phyloP scores from a whole-genome alignment of 2,329 filamentous ascomycete species.

The Leptoxyphium fumago region DNA sequence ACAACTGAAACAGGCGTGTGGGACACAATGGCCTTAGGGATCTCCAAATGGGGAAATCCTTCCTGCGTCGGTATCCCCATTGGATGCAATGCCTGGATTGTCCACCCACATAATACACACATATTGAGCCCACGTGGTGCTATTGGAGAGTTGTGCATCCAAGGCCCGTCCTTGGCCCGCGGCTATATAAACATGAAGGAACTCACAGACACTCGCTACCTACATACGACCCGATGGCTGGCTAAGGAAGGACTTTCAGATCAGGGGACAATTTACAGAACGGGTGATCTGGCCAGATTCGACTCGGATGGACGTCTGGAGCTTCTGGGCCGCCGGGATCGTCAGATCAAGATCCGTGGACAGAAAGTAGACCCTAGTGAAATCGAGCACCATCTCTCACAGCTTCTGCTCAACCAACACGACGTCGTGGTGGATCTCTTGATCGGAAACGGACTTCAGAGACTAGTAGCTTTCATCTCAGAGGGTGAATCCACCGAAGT shows the following conservation, averaged over 20 bases:
- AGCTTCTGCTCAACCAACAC: background rate
- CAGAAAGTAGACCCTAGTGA: constrained; percentile 11
- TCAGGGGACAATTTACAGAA: constrained; percentile 5
- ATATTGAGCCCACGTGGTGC: constrained; percentile 26
- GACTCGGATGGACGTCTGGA: constrained; percentile 8
- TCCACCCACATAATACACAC: constrained; percentile 11
- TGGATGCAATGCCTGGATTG: constrained; percentile 17
- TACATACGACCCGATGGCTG: constrained; percentile 15
- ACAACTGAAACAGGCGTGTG: background rate
- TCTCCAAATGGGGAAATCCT: background rate
- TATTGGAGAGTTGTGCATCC: constrained; percentile 33
- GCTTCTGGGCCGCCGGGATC: constrained; percentile 11
- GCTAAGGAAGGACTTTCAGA: background rate
- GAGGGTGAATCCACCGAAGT: background rate
- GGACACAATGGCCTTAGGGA: background rate
- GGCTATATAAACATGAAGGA: constrained; percentile 26
- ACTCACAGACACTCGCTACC: constrained; percentile 19
- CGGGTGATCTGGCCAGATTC: constrained; percentile 13
- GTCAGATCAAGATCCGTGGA: constrained; percentile 10
- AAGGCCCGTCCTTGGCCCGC: constrained; percentile 30
- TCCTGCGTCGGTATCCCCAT: constrained; percentile 1
- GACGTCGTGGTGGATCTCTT: background rate
- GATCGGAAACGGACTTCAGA: background rate
- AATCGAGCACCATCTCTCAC: constrained; percentile 28
- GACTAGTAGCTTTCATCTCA: background rate